Conservation (phyloP, 495 filamentous ascomycete genomes). For the Chaetomium cochliodes region DNA sequence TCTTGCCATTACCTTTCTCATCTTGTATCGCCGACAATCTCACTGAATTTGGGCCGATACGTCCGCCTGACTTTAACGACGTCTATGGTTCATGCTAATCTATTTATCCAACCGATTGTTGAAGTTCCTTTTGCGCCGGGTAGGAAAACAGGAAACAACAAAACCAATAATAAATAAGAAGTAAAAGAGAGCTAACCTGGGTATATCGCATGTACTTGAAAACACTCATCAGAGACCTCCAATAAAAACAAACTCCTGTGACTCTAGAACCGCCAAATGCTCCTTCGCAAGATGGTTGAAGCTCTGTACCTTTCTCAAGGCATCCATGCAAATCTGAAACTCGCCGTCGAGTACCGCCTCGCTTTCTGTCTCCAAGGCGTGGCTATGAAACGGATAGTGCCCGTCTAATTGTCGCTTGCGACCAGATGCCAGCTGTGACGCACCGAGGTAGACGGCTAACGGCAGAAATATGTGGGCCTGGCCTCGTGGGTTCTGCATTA, state of each 20-base stretch:
- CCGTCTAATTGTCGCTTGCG: neutral
- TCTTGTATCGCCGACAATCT: too few relatives aligned
- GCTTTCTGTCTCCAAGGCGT: slow-evolving; percentile 8
- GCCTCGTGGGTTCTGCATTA: slow-evolving; percentile 14
- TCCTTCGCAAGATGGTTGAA: slow-evolving; percentile 34
- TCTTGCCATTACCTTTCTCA: too few relatives aligned
- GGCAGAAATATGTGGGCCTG: slow-evolving; percentile 36
- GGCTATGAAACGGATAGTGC: slow-evolving; percentile 3
- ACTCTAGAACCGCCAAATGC: slow-evolving; percentile 28
- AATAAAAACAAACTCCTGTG: slow-evolving; percentile 21
- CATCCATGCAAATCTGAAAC: slow-evolving; percentile 28
- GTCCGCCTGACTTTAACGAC: too few relatives aligned
- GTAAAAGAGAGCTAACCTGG: neutral
- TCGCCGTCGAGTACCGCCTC: slow-evolving; percentile 13
- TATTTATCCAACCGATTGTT: too few relatives aligned
- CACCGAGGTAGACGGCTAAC: slow-evolving; percentile 26
- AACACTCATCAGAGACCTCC: slow-evolving; percentile 9
- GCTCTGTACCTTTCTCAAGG: slow-evolving; percentile 32
- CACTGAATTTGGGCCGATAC: too few relatives aligned
- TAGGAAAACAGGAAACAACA: neutral
- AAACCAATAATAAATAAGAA: neutral
- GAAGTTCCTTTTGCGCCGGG: too few relatives aligned
- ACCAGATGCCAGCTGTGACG: slow-evolving; percentile 19
- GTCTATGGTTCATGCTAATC: too few relatives aligned
- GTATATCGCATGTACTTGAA: neutral